Base-by-base conservation (phyloP, 2,329 filamentous ascomycete species). In the Beauveria sp. region DNA sequence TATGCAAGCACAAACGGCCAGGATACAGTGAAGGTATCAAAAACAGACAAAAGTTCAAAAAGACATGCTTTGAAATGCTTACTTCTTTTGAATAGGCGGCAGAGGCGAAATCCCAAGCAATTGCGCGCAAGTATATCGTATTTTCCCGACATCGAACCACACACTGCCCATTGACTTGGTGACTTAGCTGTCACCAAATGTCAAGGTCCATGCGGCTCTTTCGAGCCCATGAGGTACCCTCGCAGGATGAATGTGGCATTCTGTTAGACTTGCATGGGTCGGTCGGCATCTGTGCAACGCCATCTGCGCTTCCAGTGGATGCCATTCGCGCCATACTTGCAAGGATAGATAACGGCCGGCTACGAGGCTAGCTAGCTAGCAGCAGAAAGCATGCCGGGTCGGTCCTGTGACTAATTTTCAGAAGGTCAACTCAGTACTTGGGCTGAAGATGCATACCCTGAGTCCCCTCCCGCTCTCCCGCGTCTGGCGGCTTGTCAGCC, bases 341-440 rank as follows among this genome's bases (percentile, higher is more conserved):
- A 59, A 59, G 56, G 56, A 59, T 59, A 52, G 28, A 9, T 3
- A 28, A 52, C 56, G 47, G 47, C 37, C 24, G 43, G 22, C 47
- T 52, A 59, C 18, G 3, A 22, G 22, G 47, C 56, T 59, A 34
- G 18, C 46, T 37, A 37, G 34, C 34, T 37, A 59, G 40, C 20
- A 47, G 5, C 12, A 30, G 30, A 12, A 10, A 20, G 34, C 9
- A 30, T 12, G 10, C 18, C 44, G 34, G 20, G 8, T 14, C 24
- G 22, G 18, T 34, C 34, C 2, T 43, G 9, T 59, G 56, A 24
- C 47, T 48, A 24, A 52, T 52, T 5, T 14, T 16, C 12, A 9
- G n/a, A 46, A 20, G 28, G 34, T 37, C 22, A 22, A 14, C n/a
- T 12, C 43, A 22, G 14, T 20, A 30, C 18, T 46, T n/a, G n/a